Evolutionary conservation across 352 stramenopile species (phyloP).

Genomic region (Globisporangium cederbergense): DNA sequence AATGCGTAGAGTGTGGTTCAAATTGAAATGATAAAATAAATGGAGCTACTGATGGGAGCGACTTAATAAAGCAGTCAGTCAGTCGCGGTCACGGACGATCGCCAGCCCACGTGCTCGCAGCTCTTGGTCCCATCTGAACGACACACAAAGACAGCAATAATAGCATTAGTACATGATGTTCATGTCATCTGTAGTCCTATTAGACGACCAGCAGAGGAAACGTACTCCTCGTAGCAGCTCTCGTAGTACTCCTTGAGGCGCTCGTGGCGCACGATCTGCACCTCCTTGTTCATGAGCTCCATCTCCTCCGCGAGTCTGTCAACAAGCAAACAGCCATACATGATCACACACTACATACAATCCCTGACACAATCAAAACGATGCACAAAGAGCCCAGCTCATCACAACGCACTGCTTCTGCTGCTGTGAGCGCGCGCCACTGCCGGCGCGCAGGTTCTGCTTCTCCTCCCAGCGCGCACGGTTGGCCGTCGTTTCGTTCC

Average conservation of each 20-base stretch:
- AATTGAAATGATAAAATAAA: too few species aligned
- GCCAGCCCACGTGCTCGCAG: conserved; percentile 64
- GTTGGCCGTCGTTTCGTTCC: conserved; percentile 43
- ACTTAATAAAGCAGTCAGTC: conserved; percentile 11
- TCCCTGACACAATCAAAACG: background rate
- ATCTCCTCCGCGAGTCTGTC: conserved; percentile 63
- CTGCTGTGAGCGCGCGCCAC: conserved; percentile 43
- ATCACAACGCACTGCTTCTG: conserved; percentile 44
- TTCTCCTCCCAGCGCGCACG: conserved; percentile 76
- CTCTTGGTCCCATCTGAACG: conserved; percentile 61
- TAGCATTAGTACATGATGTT: too few species aligned
- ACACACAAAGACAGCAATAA: background rate
- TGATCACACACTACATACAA: background rate
- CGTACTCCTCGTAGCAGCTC: conserved; percentile 65
- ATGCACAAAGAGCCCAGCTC: background rate
- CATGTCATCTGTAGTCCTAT: background rate
- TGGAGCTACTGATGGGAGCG: background rate
- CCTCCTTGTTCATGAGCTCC: conserved; percentile 73
- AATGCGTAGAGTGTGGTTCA: too few species aligned
- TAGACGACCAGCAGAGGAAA: background rate
- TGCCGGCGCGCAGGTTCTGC: conserved; percentile 54
- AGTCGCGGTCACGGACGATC: conserved; percentile 69
- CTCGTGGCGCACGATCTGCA: conserved; percentile 58
- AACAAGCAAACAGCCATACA: background rate
- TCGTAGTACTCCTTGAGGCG: conserved; percentile 75